Evolutionary conservation across 2,329 filamentous ascomycete genomes (phyloP).

Genomic region (Aspergillus terreus): DNA sequence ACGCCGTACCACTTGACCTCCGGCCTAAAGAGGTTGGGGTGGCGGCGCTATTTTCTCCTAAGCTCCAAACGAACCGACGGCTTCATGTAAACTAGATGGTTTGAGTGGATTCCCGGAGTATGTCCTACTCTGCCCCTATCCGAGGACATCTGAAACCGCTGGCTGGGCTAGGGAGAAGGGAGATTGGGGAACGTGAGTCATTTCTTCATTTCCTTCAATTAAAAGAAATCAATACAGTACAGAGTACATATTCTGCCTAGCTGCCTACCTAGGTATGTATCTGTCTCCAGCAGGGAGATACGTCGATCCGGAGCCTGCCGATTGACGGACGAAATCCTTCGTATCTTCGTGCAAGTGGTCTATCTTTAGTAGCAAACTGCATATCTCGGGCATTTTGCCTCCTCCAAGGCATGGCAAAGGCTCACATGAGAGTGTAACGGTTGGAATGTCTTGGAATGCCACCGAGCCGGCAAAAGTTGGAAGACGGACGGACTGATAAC

Average conservation of each 20-base stretch:
- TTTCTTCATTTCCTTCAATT: neutral
- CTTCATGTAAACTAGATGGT: conserved; percentile 3
- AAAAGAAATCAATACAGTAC: neutral
- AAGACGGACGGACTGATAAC: neutral
- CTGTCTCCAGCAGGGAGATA: neutral
- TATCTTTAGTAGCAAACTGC: conserved; percentile 7
- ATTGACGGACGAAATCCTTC: neutral
- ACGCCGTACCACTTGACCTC: conserved; percentile 12
- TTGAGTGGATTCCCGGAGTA: neutral
- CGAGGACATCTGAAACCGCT: neutral
- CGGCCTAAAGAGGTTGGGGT: conserved; percentile 14
- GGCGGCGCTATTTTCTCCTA: conserved; percentile 19
- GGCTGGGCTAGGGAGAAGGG: neutral
- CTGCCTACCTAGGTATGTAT: no score
- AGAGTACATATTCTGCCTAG: no score
- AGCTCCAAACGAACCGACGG: conserved; percentile 12
- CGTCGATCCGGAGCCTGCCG: conserved; percentile 19
- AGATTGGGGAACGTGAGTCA: neutral
- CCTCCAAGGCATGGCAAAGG: neutral
- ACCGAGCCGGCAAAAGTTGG: neutral
- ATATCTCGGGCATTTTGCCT: neutral
- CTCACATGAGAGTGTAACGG: conserved; percentile 11
- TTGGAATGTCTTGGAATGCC: conserved; percentile 12
- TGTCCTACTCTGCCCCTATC: neutral
- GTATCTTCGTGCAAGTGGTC: neutral